These are phyloP conservation scores for Suhomyces maxii DNA, from an alignment of 1,139 yeast genomes.

Conservation along the genomic window DNA sequence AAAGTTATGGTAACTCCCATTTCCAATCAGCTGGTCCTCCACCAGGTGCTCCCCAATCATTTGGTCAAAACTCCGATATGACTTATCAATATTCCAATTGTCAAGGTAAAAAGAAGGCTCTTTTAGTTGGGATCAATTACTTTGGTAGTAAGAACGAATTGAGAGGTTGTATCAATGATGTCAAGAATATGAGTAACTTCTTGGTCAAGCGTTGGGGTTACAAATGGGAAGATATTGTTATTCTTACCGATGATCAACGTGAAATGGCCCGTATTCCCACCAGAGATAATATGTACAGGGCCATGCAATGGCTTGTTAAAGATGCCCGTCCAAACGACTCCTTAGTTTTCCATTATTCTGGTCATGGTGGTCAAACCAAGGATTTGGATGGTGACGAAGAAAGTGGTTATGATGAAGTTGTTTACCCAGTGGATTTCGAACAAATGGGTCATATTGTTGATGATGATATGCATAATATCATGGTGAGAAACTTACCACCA, in stretches of 20 bases:
- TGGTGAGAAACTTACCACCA: conserved; percentile 75
- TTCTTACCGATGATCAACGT: conserved; percentile 73
- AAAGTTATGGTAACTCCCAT: conserved; percentile 9
- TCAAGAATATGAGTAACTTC: conserved; percentile 59
- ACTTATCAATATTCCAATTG: conserved; percentile 66
- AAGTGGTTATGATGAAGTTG: conserved; percentile 85
- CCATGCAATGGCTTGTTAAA: conserved; percentile 87
- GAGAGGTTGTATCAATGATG: conserved; percentile 87
- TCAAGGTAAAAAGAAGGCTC: conserved; percentile 75
- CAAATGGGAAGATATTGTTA: conserved; percentile 74
- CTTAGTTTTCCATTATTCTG: conserved; percentile 83
- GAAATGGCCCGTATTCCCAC: conserved; percentile 72
- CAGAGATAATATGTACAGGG: conserved; percentile 72
- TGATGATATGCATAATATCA: conserved; percentile 78
- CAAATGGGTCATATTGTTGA: conserved; percentile 73
- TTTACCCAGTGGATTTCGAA: conserved; percentile 88
- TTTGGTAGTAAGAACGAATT: conserved; percentile 69
- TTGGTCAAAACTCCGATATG: conserved; percentile 23
- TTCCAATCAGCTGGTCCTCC: conserved; percentile 15
- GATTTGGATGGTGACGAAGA: conserved; percentile 90
- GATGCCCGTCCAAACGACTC: conserved; percentile 88
- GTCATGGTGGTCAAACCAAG: conserved; percentile 86
- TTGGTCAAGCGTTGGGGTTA: conserved; percentile 65
- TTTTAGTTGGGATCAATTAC: conserved; percentile 85
- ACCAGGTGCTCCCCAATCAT: conserved; percentile 22